Conservation (phyloP, 257 asterid genomes). For the Przewalskia tangutica region DNA sequence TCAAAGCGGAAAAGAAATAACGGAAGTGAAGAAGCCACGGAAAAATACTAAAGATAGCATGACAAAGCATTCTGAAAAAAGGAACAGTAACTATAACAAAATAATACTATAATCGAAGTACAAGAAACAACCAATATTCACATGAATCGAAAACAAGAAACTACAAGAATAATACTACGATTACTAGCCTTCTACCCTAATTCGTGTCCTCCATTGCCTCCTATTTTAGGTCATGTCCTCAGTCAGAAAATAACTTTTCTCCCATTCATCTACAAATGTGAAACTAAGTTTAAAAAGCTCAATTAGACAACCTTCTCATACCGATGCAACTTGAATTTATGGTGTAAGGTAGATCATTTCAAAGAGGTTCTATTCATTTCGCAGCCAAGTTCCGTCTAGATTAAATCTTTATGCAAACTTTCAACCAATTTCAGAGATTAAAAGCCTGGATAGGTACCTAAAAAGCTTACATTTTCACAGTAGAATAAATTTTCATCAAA, state of each 20-base stretch:
- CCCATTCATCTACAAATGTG: not conserved
- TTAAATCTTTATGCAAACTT: not conserved
- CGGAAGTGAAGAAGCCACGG: no score
- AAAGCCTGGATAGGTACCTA: not conserved
- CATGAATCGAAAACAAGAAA: no score
- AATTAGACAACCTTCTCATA: not conserved
- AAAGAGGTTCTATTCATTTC: not conserved
- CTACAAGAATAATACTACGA: no score
- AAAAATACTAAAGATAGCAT: no score
- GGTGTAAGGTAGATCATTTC: not conserved
- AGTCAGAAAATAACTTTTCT: not conserved
- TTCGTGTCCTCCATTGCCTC: no score
- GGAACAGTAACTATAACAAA: no score
- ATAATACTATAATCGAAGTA: no score
- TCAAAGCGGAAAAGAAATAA: no score
- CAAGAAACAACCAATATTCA: no score
- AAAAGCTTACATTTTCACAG: not conserved
- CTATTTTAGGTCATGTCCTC: no score
- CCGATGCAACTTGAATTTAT: not conserved
- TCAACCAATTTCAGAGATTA: not conserved
- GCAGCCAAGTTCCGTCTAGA: not conserved
- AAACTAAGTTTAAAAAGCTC: not conserved
- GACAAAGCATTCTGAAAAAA: no score
- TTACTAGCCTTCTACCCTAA: no score
- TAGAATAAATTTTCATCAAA: not conserved